A percentile compares a stretch with the other conserved stretches of the same genome.
Evolutionary conservation across 2,329 filamentous ascomycete species (phyloP).

Genomic region (Microcyclospora tardicrescens): DNA sequence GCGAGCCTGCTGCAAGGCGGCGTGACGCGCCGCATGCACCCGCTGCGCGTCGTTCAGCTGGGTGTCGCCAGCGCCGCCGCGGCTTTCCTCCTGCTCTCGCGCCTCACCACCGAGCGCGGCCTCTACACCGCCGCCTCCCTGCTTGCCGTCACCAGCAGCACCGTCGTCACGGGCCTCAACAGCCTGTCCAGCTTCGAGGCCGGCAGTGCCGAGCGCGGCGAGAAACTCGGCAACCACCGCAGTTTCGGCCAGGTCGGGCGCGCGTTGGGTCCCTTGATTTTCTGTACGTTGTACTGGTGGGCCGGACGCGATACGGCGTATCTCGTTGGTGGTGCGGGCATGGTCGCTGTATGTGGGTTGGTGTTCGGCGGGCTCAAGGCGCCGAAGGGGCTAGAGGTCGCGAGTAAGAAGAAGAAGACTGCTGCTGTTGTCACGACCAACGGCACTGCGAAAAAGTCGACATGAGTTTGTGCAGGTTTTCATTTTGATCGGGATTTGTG

Average conservation of each 20-base stretch:
- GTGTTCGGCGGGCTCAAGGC: conserved; percentile 61
- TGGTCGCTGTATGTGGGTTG: conserved; percentile 57
- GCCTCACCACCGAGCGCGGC: conserved; percentile 51
- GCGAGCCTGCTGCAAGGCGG: conserved; percentile 87
- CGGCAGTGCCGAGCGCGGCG: conserved; percentile 62
- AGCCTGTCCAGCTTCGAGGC: conserved; percentile 87
- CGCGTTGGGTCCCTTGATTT: conserved; percentile 73
- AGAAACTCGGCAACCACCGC: conserved; percentile 72
- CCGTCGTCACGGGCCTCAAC: conserved; percentile 88
- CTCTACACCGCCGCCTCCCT: conserved; percentile 75
- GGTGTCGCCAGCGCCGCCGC: conserved; percentile 65
- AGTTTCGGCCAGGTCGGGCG: conserved; percentile 75
- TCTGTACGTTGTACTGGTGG: conserved; percentile 98
- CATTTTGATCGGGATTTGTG: too few species aligned
- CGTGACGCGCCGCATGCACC: conserved; percentile 74
- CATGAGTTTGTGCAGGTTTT: too few species aligned
- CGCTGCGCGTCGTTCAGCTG: conserved; percentile 63
- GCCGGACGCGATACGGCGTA: conserved; percentile 81
- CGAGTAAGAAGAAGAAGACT: not conserved
- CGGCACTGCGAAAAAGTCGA: too few species aligned
- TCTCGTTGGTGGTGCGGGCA: conserved; percentile 63
- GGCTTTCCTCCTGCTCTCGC: conserved; percentile 68
- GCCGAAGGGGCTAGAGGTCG: conserved; percentile 27
- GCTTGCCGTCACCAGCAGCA: conserved; percentile 80
- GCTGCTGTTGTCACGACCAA: too few species aligned